Evolutionary conservation across 176 grass and related monocot species (phyloP), one percentile per base, ranked within the genome.

Genomic region (Dendrocalamus sinicus): DNA sequence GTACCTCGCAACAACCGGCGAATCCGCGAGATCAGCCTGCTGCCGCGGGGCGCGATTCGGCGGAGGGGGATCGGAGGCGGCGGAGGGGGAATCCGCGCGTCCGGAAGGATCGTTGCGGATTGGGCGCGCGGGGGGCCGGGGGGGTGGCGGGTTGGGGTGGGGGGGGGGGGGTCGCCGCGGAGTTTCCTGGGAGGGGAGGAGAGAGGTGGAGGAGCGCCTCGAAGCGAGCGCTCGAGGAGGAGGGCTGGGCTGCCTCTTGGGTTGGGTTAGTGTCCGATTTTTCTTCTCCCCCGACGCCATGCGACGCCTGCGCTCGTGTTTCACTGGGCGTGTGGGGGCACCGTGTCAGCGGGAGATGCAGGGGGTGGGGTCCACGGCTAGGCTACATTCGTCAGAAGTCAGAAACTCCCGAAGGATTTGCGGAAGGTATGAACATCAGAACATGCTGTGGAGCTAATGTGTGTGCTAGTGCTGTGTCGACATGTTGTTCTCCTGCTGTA

Each of bases 1-100:
- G 37, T 54, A 85, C 83, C 83, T 57, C 17, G 53, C 48, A 9
- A 12, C 37, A 70, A 32, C 40, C 22, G 83, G 64, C 73, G 83
- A 85, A 68, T 58, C 83, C 63, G 39, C 63, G 37, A 64, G 23
- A 85, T 85, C 83, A n/a, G 28, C 32, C 57, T 70, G 37, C 57
- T 57, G 37, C 30, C n/a, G 12, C 72, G n/a, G 48, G 22, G 63
- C 62, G 46, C 78, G 47, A 78, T 55, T 70, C 63, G 73, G 50
- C 75, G 30, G 37, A 28, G 75, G 35, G n/a, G 32, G 30, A 23
- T 77, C 32, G 75, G 11, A 32, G 17, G 54, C 14, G 50, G 62
- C 20, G 63, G 77, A 5, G 61, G 62, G 9, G 78, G 47, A 77
- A 44, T 53, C 47, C n/a, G 15, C 32, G 61, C 43, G 45, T 4